Conservation (phyloP, 805 yeast genomes). For the Teunomyces atbi region DNA sequence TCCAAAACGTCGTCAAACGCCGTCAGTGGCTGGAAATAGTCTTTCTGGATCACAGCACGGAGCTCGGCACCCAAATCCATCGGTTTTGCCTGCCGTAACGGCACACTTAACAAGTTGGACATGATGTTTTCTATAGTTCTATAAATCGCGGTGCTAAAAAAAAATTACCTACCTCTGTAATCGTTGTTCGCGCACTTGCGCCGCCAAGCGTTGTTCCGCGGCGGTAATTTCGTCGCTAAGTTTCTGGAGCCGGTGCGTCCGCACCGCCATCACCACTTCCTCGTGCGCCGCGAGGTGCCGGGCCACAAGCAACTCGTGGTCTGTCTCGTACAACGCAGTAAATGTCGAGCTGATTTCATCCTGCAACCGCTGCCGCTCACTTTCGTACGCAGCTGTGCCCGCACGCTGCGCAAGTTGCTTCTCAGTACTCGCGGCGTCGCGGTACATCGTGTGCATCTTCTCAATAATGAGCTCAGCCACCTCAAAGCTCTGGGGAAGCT, state of each 20-base stretch:
- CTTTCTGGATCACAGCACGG: slow-evolving; percentile 45
- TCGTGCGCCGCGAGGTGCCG: slow-evolving; percentile 15
- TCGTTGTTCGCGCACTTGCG: not conserved
- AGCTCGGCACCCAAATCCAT: slow-evolving; percentile 41
- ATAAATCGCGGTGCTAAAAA: not conserved
- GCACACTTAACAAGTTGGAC: slow-evolving; percentile 48
- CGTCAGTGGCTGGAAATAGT: slow-evolving; percentile 40
- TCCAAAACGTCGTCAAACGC: slow-evolving; percentile 36
- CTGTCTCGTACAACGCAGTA: slow-evolving; percentile 13
- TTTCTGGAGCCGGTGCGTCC: slow-evolving; percentile 20
- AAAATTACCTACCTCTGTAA: not conserved
- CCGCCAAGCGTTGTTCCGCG: not conserved
- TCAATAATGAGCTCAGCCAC: slow-evolving; percentile 15
- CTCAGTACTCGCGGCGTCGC: not conserved
- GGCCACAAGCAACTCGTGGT: slow-evolving; percentile 15
- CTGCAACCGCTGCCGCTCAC: slow-evolving; percentile 5
- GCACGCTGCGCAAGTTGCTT: slow-evolving; percentile 1
- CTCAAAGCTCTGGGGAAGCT: slow-evolving; percentile 15
- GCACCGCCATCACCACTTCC: slow-evolving; percentile 14
- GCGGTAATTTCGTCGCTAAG: slow-evolving; percentile 19
- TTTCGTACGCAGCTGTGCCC: slow-evolving; percentile 7
- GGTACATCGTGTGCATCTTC: slow-evolving; percentile 17
- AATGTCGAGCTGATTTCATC: slow-evolving; percentile 9
- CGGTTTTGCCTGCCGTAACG: slow-evolving; percentile 46
- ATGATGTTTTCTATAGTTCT: not conserved